Evolutionary conservation across 495 filamentous ascomycete species (phyloP), one percentile per base, ranked within the genome.

Genomic region (Xanthoparmelia taractica): DNA sequence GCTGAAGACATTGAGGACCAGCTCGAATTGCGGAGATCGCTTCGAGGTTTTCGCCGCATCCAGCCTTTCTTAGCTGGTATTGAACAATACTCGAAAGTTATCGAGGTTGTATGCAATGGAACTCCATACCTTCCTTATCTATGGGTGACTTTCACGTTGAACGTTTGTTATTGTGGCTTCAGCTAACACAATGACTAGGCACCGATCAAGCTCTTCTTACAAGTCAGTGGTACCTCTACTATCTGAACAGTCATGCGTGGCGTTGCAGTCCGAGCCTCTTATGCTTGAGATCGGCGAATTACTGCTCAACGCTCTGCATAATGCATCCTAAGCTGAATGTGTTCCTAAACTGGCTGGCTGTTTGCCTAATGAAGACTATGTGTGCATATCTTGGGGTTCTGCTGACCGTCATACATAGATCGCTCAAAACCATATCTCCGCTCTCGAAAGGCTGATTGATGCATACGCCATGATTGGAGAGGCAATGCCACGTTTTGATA

Each of bases 91-190:
- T 69, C 75, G 11, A 75, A 74, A 47, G 31, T 60, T 1, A 69
- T 79, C 23, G 77, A 79, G 25, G 63, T 74, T 8, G 61, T 78
- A 8, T 79, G 77, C 65, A 75, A 79, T 45, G 76, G 76, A 34
- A 80, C 77, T 0, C 74, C 74, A 0, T 80, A 73, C 63, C 65
- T 80, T 2, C 72, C 78, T 6, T 80, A 73, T 72, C 59, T 79
- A 8, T 80, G 78, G 78, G 73, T 72, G 52, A 60, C 56, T 60
- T 34, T 37, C 20, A 48, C 33, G 13, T 25, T 3, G 25, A 31
- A 27, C n/a, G 2, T 36, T 33, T 17, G 5, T n/a, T n/a, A n/a
- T 37, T 66, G 50, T 41, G 60, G 8, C 60, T 36, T 36, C n/a
- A 36, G 57, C 29, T 60, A 31, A 60, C 20, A 8, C 63, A 55